Evolutionary conservation across 495 filamentous ascomycete genomes (phyloP).

Genomic region (Penicillium egyptiacum): DNA sequence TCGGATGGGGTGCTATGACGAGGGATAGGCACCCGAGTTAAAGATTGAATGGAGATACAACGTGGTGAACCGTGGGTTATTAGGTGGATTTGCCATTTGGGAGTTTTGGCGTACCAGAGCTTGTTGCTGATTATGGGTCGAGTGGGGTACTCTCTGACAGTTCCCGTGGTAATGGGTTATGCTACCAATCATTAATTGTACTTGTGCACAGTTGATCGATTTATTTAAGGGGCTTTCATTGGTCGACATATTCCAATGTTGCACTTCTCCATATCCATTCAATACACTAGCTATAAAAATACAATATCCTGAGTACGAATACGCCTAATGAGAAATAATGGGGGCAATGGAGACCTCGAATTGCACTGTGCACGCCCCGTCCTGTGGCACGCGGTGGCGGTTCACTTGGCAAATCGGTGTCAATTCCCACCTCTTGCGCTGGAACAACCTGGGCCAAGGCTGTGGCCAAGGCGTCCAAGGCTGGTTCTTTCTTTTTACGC

Average conservation of each 20-base stretch:
- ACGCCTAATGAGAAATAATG: background rate
- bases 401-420: conserved; percentile 7
- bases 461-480: background rate
- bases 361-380: conserved; percentile 1
- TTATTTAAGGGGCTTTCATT: too few relatives aligned
- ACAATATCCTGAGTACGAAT: background rate
- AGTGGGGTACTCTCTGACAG: too few relatives aligned
- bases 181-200: too few relatives aligned
- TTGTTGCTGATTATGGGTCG: too few relatives aligned
- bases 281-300: too few relatives aligned
- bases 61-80: conserved; percentile 3
- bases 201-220: too few relatives aligned
- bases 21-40: background rate
- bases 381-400: conserved; percentile 2
- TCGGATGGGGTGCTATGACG: background rate
- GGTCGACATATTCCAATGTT: too few relatives aligned
- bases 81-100: too few relatives aligned
- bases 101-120: too few relatives aligned
- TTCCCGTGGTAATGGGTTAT: too few relatives aligned
- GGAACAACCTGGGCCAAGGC: background rate
- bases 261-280: too few relatives aligned
- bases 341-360: background rate
- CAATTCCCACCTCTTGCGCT: background rate
- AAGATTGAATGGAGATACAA: background rate
- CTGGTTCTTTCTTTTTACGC: conserved; percentile 1